Evolutionary conservation across 345 rosid genomes (phyloP).

Genomic region (Salix koriyanagi): DNA sequence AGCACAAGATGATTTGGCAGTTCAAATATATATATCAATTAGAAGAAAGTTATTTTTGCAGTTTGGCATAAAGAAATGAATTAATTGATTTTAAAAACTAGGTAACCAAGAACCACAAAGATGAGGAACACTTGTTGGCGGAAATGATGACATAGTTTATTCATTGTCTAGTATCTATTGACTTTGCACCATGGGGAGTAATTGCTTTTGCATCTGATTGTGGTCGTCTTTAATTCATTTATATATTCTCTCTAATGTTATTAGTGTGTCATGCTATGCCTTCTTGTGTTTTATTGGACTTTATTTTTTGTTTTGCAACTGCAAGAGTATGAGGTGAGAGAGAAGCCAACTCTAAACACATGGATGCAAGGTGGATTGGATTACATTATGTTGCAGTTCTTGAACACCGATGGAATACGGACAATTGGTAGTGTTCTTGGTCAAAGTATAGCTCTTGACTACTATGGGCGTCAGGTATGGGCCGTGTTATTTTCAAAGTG

Average conservation of each 20-base stretch:
- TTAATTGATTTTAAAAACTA: background rate
- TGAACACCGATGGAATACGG: conserved; percentile 84
- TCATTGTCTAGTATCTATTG: background rate
- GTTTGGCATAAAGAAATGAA: background rate
- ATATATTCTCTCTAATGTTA: background rate
- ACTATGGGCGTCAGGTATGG: conserved; percentile 93
- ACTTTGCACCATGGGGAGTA: background rate
- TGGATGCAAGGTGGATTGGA: conserved; percentile 96
- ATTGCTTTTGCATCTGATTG: background rate
- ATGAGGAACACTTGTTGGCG: background rate
- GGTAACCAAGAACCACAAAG: background rate
- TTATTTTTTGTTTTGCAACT: conserved; percentile 27
- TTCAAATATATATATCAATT: background rate
- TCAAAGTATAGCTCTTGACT: conserved; percentile 93
- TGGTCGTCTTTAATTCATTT: background rate
- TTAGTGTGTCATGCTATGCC: background rate
- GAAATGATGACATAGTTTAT: background rate
- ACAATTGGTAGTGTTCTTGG: conserved; percentile 94
- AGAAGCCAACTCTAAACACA: conserved; percentile 58
- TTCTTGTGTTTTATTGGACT: background rate
- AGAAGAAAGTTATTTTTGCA: background rate
- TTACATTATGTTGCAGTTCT: conserved; percentile 78
- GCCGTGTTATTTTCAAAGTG: background rate
- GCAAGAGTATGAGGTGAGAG: conserved; percentile 90
- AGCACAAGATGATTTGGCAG: background rate